Evolutionary conservation across 139 green algal species (phyloP), one percentile per base, ranked within the genome.

Genomic region (Asterochloris sp.): DNA sequence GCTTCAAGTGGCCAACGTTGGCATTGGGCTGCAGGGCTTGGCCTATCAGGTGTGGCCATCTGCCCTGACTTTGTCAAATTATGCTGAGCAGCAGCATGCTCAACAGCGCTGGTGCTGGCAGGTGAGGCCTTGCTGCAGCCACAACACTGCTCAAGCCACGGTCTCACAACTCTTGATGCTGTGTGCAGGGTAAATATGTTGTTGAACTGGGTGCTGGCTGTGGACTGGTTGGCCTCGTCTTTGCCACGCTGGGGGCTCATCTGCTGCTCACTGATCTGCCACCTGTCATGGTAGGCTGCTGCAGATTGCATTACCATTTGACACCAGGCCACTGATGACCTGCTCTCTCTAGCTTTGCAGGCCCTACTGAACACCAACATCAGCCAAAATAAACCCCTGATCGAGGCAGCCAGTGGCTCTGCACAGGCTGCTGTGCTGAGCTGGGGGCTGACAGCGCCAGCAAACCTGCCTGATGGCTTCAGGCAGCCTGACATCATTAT

Each of bases 201-300:
- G 26, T 92, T 29, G 89, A 92, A 75, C 81, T 92, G 69, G 89
- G 89, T 19, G 82, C 79, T 38, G 89, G 89, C 63, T 90, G 80
- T n/a, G 89, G 89, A 1, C 83, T 93, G 38, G 83, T 86, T 12
- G 89, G 89, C 9, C 78, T 93, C 61, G 78, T 84, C 27, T 88
- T 87, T 16, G 89, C 89, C 11, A 88, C 89, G 0, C 69, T 85
- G 16, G 89, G 89, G 0, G 89, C 89, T 8, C 84, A 89, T 73
- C 82, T 91, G 15, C 79, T 93, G 60, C 76, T 89, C 12, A 90
- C 86, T 0, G 88, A 91, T 74, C 71, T 91, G 23, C 77, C 85
- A 27, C 71, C 75, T 27, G 83, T 89, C 0, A 61, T 84, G 62
- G 76, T 82, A 6, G 83, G 81, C 13, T 67, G 24, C 76, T 81